Base-by-base conservation (phyloP, 1,139 yeast genomes). In the Protomyces macrosporus region DNA sequence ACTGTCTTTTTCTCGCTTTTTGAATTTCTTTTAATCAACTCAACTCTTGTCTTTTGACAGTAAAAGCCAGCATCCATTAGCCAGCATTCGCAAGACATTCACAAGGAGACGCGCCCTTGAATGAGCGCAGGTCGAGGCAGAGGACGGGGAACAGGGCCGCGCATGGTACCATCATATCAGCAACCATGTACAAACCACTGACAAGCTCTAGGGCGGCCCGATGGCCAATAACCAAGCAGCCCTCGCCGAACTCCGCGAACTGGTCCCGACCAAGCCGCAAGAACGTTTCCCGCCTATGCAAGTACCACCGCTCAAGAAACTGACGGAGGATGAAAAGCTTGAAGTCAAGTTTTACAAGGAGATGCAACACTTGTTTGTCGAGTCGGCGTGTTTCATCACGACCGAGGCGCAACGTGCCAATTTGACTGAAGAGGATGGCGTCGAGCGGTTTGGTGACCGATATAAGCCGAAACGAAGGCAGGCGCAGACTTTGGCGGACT, bases 121-220 rank as follows among this genome's bases (percentile, higher is more conserved):
- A 42, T 42, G 48, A 42, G 48, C 23, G 48, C 30, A 23, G 48
- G 48, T 10, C 62, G 56, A 7, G 62, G 62, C 4, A 39, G 62
- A 40, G 62, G 62, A 10, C 45, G 62, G 34, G 62, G 62, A 36
- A 45, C 55, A 4, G 60, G 60, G 12, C 60, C 60, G 33, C 54
- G 60, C 40, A 57, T 57, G 60, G 60, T 42, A 2, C 14, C 30
- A 42, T 4, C 1, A 10, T 10, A 35, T 23, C 14, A 23, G 30
- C 53, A 39, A 10, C n/a, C 42, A 39, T 39, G 42, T 2, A 39
- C n/a, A n/a, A 12, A 39, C 42, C 12, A 39, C 48, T 42, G 48
- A 14, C 4, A 16, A 36, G 9, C 39, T 14, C 7, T 10, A 42
- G 48, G 48, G 60, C 40, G 60, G 60, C 7, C 60, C 60, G 1